Evolutionary conservation across 129 eudicot species (phyloP).

Genomic region (Flaveria bidentis): DNA sequence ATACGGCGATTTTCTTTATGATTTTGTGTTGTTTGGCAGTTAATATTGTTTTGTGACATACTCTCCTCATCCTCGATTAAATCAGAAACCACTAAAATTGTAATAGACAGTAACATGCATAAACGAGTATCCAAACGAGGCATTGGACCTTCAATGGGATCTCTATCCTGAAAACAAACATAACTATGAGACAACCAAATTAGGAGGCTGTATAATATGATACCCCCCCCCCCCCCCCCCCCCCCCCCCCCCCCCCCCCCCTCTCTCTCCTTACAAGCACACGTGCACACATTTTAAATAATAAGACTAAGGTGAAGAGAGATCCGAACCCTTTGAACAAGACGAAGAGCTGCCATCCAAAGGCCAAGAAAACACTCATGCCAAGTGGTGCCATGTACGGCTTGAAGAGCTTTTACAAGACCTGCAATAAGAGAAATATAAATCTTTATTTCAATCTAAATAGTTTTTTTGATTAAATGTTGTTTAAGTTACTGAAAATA

Average conservation of each 20-base stretch:
- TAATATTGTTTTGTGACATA: constrained; percentile 36
- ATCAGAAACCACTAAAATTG: constrained; percentile 80
- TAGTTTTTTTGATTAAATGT: background rate
- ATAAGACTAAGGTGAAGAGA: background rate
- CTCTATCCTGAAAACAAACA: constrained; percentile 65
- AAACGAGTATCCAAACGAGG: constrained; percentile 90
- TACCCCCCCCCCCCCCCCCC: no score
- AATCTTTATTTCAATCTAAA: background rate
- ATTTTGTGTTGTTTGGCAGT: constrained; percentile 30
- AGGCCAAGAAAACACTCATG: constrained; percentile 85
- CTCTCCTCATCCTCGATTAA: constrained; percentile 77
- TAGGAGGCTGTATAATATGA: background rate
- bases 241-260: no score
- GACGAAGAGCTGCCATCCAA: constrained; percentile 96
- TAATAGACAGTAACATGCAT: constrained; percentile 78
- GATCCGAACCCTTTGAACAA: constrained; percentile 85
- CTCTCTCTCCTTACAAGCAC: no score
- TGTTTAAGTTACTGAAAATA: background rate
- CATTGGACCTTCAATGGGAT: constrained; percentile 97
- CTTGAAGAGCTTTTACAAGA: constrained; percentile 80
- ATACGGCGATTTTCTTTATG: constrained; percentile 53
- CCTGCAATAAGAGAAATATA: constrained; percentile 45
- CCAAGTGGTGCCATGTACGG: constrained; percentile 78
- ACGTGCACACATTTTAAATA: no score
- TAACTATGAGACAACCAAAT: constrained; percentile 4